A percentile compares a stretch with the other conserved stretches of the same genome.
These are phyloP conservation scores for Moelleriella libera DNA, from an alignment of 2,329 filamentous ascomycete species.

Conservation along the genomic window DNA sequence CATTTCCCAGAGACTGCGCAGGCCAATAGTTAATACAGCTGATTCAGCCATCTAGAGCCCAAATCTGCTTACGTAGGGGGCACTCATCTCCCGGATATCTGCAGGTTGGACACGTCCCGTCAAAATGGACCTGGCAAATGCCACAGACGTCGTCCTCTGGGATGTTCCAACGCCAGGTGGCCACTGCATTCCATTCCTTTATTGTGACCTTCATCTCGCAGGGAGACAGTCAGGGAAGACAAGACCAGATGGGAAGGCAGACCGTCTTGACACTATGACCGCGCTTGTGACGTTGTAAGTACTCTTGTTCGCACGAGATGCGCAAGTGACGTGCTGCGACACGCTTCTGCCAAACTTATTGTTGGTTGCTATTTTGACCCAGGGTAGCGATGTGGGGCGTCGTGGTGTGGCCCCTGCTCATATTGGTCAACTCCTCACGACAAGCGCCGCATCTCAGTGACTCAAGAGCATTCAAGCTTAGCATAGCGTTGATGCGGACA, in stretches of 20 bases:
- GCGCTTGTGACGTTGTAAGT: neutral
- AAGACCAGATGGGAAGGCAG: too few relatives aligned
- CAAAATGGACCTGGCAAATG: slow-evolving; percentile 96
- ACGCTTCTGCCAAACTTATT: too few relatives aligned
- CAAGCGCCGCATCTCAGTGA: too few relatives aligned
- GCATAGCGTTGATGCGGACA: too few relatives aligned
- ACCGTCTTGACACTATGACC: too few relatives aligned
- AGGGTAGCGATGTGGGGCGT: too few relatives aligned
- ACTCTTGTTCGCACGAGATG: too few relatives aligned
- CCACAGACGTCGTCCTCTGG: slow-evolving; percentile 96
- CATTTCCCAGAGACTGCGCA: slow-evolving; percentile 80
- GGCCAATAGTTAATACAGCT: neutral
- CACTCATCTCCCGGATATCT: slow-evolving; percentile 97
- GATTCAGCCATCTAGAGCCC: neutral
- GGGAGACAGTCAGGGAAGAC: neutral
- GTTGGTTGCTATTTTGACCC: too few relatives aligned
- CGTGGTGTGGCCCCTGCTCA: too few relatives aligned
- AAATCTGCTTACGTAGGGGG: slow-evolving; percentile 54
- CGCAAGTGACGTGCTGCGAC: too few relatives aligned
- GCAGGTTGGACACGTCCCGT: slow-evolving; percentile 94
- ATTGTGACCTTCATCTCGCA: slow-evolving; percentile 89
- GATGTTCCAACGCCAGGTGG: slow-evolving; percentile 95
- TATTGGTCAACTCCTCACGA: too few relatives aligned
- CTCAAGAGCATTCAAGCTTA: too few relatives aligned
- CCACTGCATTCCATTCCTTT: slow-evolving; percentile 84